A percentile compares a stretch with the other conserved stretches of the same genome.
Evolutionary conservation across 1,284 basidiomycete species (phyloP).

Genomic region (Papiliotrema flavescens): DNA sequence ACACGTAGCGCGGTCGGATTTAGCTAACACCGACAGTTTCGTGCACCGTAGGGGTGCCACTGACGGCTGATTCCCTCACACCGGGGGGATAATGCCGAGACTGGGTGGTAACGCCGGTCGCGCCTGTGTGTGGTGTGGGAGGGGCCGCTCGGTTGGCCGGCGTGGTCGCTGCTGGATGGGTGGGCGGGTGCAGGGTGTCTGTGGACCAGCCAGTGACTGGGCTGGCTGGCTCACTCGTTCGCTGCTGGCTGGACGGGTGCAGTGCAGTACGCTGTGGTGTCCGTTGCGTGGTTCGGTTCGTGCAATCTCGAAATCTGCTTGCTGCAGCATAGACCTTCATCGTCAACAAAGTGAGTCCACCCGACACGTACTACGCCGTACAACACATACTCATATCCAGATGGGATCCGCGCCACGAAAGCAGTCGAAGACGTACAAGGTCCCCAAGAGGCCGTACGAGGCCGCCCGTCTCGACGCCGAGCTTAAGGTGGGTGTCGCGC

Average conservation of each 20-base stretch:
- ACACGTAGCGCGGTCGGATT: background rate
- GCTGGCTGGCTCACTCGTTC: background rate
- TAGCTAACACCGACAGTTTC: slow-evolving; percentile 8
- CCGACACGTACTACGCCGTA: background rate
- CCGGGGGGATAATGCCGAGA: too few relatives aligned
- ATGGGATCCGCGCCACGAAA: slow-evolving; percentile 43
- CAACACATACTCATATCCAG: background rate
- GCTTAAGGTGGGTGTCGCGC: slow-evolving; percentile 70
- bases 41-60: background rate
- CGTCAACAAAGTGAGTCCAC: slow-evolving; percentile 15
- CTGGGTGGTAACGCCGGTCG: background rate
- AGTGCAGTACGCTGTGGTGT: too few relatives aligned
- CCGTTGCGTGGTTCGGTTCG: too few relatives aligned
- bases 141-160: too few relatives aligned
- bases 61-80: too few relatives aligned
- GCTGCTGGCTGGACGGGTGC: background rate
- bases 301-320: too few relatives aligned
- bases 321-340: slow-evolving; percentile 2
- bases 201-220: too few relatives aligned
- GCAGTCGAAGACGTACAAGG: slow-evolving; percentile 75
- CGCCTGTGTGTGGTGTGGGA: too few relatives aligned
- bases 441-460: slow-evolving; percentile 96
- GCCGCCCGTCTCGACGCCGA: slow-evolving; percentile 98
- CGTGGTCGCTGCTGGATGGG: too few relatives aligned
- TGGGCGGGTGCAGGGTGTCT: too few relatives aligned